Evolutionary conservation across 73 alveolate species (phyloP), one percentile per base, ranked within the genome.

Genomic region (Uronychia setigera): DNA sequence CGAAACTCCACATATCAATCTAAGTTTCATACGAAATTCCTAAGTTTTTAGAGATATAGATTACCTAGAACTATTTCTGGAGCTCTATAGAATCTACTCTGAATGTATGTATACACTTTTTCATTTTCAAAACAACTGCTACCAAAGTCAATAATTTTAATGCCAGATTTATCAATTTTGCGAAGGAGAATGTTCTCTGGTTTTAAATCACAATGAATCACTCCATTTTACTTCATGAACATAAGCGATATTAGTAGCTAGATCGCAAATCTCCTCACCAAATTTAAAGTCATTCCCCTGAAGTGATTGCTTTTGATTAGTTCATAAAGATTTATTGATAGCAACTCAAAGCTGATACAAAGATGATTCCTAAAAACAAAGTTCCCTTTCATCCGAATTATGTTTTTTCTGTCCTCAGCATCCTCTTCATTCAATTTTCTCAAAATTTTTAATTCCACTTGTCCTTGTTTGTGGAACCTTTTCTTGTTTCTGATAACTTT

Each of bases 201-300:
- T 77, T 77, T 77, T 11, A 77, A 29, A 28, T 77, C 82, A 77
- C 82, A 77, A 31, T 77, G 82, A 31, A 77, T 32, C 27, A 77
- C 59, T n/a, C 31, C 31, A 28, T 26, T 31, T 5, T 77, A 14
- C 79, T 26, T 67, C 30, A 67, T 67, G 35, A 67, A 29, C 30
- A 67, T 29, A 5, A 67, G 29, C 11, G 81, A 34, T 19, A 27
- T n/a, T 0, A 95, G 83, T 59, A 95, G 89, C 80, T 92, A 94
- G 74, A 57, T 80, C 30, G 97, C 87, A 79, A 84, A 83, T 76
- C 85, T 84, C 84, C 83, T 88, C 31, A 92, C 89, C 59, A 74
- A 81, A 34, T 79, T 59, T 30, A 93, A 82, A 31, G 95, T 88
- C 29, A 93, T 84, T 29, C 98, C 98, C 60, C 82, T 76, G 93